Conservation (phyloP, 352 stramenopile species). For the Plasmopara halstedii region DNA sequence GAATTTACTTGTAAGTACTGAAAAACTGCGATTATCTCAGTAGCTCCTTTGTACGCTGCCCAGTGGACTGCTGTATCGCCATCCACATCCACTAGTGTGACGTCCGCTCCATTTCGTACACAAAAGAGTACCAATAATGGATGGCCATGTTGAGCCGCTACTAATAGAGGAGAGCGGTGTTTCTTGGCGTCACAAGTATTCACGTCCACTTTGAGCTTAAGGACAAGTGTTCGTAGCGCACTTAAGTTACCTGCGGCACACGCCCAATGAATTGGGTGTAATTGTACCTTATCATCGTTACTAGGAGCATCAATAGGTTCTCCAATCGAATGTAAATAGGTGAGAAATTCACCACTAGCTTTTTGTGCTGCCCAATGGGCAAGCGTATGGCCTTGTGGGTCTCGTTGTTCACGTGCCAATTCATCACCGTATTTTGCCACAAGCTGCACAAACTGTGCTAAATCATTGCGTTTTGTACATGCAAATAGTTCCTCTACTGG, state of each 20-base stretch:
- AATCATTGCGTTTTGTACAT: slow-evolving; percentile 53
- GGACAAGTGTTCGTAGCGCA: slow-evolving; percentile 49
- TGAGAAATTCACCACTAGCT: slow-evolving; percentile 42
- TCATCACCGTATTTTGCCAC: slow-evolving; percentile 31
- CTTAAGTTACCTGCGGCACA: slow-evolving; percentile 66
- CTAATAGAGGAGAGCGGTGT: slow-evolving; percentile 60
- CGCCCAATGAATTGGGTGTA: slow-evolving; percentile 83
- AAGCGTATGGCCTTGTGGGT: slow-evolving; percentile 63
- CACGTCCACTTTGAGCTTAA: slow-evolving; percentile 52
- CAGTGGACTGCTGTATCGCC: slow-evolving; percentile 79
- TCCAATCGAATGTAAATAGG: slow-evolving; percentile 36
- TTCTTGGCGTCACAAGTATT: slow-evolving; percentile 71
- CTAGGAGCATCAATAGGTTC: slow-evolving; percentile 55
- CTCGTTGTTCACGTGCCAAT: slow-evolving; percentile 28
- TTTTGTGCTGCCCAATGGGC: slow-evolving; percentile 66
- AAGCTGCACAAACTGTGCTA: slow-evolving; percentile 44
- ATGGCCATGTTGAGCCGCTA: slow-evolving; percentile 72
- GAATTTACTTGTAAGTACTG: slow-evolving; percentile 69
- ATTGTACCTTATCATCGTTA: slow-evolving; percentile 35
- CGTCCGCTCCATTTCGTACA: slow-evolving; percentile 61
- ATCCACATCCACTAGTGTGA: slow-evolving; percentile 55
- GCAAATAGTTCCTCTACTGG: slow-evolving; percentile 58
- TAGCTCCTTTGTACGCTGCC: slow-evolving; percentile 80
- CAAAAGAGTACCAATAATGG: slow-evolving; percentile 70
- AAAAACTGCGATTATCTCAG: slow-evolving; percentile 76